Evolutionary conservation across 1,284 basidiomycete species (phyloP).

Genomic region (Tilletia walkeri): DNA sequence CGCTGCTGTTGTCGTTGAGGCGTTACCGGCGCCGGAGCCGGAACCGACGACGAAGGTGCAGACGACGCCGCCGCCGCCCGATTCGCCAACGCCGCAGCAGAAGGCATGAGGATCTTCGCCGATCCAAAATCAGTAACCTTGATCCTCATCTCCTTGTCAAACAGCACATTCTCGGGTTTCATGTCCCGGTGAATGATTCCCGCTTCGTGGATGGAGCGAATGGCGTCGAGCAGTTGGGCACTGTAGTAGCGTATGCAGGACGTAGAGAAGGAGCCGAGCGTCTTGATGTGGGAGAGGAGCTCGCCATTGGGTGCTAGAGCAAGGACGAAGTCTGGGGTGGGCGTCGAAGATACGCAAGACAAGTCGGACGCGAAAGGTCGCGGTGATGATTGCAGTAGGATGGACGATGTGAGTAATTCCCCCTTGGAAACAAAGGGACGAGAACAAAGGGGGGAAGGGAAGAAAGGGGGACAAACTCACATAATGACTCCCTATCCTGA

Average conservation of each 20-base stretch:
- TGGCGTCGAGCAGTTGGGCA: constrained; percentile 48
- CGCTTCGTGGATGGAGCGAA: constrained; percentile 47
- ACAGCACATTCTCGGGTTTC: constrained; percentile 53
- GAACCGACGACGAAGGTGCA: background rate
- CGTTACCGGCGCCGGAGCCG: too few species aligned
- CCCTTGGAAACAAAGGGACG: too few species aligned
- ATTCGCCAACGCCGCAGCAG: background rate
- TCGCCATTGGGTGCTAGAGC: constrained; percentile 53
- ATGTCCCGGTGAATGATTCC: constrained; percentile 50
- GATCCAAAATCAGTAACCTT: constrained; percentile 54
- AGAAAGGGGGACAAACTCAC: constrained; percentile 18
- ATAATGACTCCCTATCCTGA: constrained; percentile 51
- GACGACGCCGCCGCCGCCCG: too few species aligned
- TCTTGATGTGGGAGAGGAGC: constrained; percentile 46
- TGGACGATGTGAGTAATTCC: too few species aligned
- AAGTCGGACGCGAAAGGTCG: too few species aligned
- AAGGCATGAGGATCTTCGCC: constrained; percentile 35
- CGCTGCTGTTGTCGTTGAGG: background rate
- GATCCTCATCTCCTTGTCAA: constrained; percentile 42
- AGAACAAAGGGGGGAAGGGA: too few species aligned
- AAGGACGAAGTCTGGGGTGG: constrained; percentile 45
- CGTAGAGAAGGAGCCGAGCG: constrained; percentile 41
- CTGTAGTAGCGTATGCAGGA: constrained; percentile 41
- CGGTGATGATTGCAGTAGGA: too few species aligned
- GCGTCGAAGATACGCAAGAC: background rate